Evolutionary conservation across 495 filamentous ascomycete species (phyloP).

Genomic region (Aspergillus ellipticus): DNA sequence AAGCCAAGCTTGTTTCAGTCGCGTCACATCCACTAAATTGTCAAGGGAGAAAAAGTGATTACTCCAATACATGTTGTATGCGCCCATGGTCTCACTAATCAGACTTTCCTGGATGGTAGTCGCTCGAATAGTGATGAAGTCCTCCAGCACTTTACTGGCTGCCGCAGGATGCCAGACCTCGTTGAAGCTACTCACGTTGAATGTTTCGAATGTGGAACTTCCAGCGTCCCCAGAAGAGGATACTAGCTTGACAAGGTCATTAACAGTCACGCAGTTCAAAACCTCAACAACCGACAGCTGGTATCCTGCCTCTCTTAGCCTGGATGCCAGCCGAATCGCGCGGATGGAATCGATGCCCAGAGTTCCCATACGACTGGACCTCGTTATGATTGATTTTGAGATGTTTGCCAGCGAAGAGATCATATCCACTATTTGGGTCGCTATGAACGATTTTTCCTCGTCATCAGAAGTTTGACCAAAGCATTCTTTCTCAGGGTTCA

Average conservation of each 20-base stretch:
- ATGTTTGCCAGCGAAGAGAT: slow-evolving; percentile 26
- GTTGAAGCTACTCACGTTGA: slow-evolving; percentile 26
- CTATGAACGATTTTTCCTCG: not conserved
- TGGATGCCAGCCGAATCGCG: slow-evolving; percentile 28
- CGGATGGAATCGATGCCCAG: slow-evolving; percentile 36
- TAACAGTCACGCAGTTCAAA: slow-evolving; percentile 23
- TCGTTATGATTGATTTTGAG: slow-evolving; percentile 18
- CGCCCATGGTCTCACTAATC: slow-evolving; percentile 33
- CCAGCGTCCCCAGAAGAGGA: slow-evolving; percentile 3
- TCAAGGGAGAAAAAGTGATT: slow-evolving; percentile 38
- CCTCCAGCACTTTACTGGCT: slow-evolving; percentile 10
- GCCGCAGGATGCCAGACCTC: slow-evolving; percentile 15
- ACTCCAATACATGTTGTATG: slow-evolving; percentile 34
- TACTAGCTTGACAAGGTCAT: slow-evolving; percentile 21
- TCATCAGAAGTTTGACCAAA: slow-evolving; percentile 1
- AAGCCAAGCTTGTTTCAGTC: slow-evolving; percentile 57
- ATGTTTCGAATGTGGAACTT: slow-evolving; percentile 3
- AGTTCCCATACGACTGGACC: slow-evolving; percentile 23
- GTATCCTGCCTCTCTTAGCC: slow-evolving; percentile 24
- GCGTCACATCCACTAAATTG: slow-evolving; percentile 43
- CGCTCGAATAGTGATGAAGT: slow-evolving; percentile 16
- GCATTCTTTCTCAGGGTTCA: slow-evolving; percentile 14
- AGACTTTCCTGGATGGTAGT: slow-evolving; percentile 34
- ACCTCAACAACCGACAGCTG: slow-evolving; percentile 26
- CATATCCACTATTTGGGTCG: slow-evolving; percentile 17